These are phyloP conservation scores for Pyronema domesticum DNA, from an alignment of 495 filamentous ascomycete species.

Conservation along the genomic window DNA sequence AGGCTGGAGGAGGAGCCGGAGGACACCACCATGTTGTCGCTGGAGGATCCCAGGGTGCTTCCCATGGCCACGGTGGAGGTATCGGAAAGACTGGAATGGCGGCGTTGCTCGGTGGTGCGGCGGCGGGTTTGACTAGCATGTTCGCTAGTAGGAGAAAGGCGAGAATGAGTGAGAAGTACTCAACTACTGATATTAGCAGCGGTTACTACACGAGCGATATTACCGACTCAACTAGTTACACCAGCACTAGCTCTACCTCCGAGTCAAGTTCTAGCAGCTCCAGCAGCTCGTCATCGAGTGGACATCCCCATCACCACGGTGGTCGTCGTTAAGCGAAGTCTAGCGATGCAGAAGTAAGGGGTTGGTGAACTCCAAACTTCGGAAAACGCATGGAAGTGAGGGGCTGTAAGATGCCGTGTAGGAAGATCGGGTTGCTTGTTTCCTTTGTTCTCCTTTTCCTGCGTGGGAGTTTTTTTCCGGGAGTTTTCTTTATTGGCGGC, in stretches of 20 bases:
- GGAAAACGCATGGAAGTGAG: no score
- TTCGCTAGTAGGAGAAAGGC: slow-evolving; percentile 11
- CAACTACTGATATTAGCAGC: slow-evolving; percentile 12
- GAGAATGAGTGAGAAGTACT: slow-evolving; percentile 18
- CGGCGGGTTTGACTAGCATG: slow-evolving; percentile 19
- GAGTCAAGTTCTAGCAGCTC: slow-evolving; percentile 14
- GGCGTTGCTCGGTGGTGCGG: slow-evolving; percentile 22
- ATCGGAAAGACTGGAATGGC: slow-evolving; percentile 11
- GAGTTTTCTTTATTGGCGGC: no score
- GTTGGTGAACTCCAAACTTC: no score
- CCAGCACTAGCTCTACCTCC: slow-evolving; percentile 13
- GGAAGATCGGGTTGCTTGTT: no score
- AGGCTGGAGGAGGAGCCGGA: not conserved
- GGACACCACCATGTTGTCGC: slow-evolving; percentile 1
- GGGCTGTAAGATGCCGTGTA: no score
- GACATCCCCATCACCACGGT: not conserved
- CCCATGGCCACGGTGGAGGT: slow-evolving; percentile 5
- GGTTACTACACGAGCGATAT: slow-evolving; percentile 12
- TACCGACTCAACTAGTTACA: slow-evolving; percentile 5
- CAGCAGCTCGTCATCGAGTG: slow-evolving; percentile 9
- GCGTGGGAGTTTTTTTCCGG: no score
- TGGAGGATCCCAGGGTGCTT: slow-evolving; percentile 5
- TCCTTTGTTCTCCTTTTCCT: no score
- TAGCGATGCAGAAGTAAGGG: no score
- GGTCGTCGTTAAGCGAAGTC: not conserved